These are phyloP conservation scores for Gymnopus androsaceus DNA, from an alignment of 1,284 basidiomycete genomes.

Conservation along the genomic window DNA sequence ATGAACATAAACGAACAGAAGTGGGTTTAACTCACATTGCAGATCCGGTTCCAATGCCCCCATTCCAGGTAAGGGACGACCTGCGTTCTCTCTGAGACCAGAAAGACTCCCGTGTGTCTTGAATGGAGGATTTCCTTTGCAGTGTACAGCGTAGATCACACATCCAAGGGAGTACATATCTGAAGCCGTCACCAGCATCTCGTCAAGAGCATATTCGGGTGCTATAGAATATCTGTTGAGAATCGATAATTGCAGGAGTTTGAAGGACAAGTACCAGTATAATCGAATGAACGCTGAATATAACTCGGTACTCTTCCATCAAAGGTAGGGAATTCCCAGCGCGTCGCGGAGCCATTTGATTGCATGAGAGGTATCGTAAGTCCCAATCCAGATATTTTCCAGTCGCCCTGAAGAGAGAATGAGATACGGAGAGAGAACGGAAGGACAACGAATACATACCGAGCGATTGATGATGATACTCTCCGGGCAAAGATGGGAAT, in stretches of 20 bases:
- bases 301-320: conserved; percentile 81
- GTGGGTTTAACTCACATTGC: conserved; percentile 48
- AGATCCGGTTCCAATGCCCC: conserved; percentile 68
- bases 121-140: conserved; percentile 87
- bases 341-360: conserved; percentile 72
- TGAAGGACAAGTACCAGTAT: conserved; percentile 64
- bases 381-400: conserved; percentile 94
- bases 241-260: background rate
- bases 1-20: conserved; percentile 3
- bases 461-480: conserved; percentile 85
- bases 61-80: conserved; percentile 62
- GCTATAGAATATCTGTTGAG: conserved; percentile 46
- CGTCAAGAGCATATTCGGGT: conserved; percentile 94
- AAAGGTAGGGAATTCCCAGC: conserved; percentile 88
- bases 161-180: conserved; percentile 96
- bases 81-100: conserved; percentile 78
- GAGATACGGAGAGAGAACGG: conserved; percentile 5
- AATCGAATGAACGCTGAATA: conserved; percentile 92
- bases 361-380: conserved; percentile 79
- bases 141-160: conserved; percentile 87
- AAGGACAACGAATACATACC: conserved; percentile 46
- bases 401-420: conserved; percentile 76
- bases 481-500: conserved; percentile 88
- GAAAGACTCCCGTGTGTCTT: conserved; percentile 84
- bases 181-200: conserved; percentile 81